phyloP scores from a whole-genome alignment of 345 rosid genomes.

The Lepidium africanum region DNA sequence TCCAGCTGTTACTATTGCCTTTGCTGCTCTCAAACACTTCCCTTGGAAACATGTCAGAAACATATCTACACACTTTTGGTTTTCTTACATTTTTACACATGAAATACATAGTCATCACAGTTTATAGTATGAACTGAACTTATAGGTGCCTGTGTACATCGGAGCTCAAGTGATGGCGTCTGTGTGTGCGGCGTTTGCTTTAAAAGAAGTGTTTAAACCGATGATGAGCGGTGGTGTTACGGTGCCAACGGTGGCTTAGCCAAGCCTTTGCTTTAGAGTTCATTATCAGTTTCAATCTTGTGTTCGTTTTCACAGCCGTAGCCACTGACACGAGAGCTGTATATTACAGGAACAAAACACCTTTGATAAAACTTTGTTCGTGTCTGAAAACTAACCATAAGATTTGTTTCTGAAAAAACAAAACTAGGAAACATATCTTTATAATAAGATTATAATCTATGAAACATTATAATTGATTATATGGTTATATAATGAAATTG shows the following conservation, averaged over 20 bases:
- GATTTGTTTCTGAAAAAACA: too few species aligned
- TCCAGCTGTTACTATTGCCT: conserved; percentile 66
- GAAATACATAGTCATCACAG: background rate
- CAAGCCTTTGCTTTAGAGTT: conserved; percentile 88
- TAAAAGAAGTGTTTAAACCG: conserved; percentile 61
- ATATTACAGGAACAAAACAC: background rate
- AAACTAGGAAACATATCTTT: too few species aligned
- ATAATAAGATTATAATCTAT: background rate
- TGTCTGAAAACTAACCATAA: too few species aligned
- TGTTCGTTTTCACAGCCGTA: conserved; percentile 88
- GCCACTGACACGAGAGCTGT: conserved; percentile 97
- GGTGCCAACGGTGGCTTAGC: conserved; percentile 48
- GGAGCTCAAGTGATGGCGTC: conserved; percentile 72
- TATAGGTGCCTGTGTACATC: conserved; percentile 66
- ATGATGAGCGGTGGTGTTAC: conserved; percentile 79
- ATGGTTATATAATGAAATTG: too few species aligned
- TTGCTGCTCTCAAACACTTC: conserved; percentile 72
- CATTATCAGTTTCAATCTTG: conserved; percentile 73
- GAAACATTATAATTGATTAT: background rate
- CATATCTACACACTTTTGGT: too few species aligned
- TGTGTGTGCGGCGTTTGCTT: conserved; percentile 58
- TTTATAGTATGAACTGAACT: background rate
- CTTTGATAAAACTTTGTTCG: too few species aligned
- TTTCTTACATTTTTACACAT: too few species aligned
- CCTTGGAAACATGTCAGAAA: conserved; percentile 53